A percentile compares a stretch with the other conserved stretches of the same genome.
phyloP scores from a whole-genome alignment of 1,284 basidiomycete genomes.

The Leucoagaricus sp. region DNA sequence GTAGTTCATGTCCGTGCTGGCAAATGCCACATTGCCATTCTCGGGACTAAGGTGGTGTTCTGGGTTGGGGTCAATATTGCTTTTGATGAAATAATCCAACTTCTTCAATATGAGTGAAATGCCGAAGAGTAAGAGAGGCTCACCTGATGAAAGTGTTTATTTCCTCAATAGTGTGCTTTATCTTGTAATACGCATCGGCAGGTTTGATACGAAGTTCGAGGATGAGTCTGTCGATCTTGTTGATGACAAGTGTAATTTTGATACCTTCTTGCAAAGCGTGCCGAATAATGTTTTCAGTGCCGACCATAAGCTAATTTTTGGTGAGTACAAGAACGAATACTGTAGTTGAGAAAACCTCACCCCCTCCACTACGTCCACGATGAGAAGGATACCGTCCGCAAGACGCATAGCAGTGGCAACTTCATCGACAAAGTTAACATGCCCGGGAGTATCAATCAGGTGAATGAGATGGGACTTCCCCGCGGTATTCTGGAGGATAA shows the following conservation, averaged over 20 bases:
- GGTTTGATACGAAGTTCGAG: constrained; percentile 96
- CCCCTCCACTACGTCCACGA: constrained; percentile 96
- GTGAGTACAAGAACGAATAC: constrained; percentile 13
- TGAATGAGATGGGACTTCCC: constrained; percentile 96
- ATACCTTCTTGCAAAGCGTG: constrained; percentile 88
- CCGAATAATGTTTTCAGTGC: constrained; percentile 83
- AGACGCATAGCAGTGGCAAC: constrained; percentile 87
- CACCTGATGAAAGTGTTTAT: constrained; percentile 95
- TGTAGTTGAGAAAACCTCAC: constrained; percentile 47
- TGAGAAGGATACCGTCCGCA: constrained; percentile 92
- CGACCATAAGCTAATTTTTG: constrained; percentile 71
- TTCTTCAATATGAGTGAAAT: constrained; percentile 4
- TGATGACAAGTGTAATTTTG: constrained; percentile 92
- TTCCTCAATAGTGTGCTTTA: constrained; percentile 98
- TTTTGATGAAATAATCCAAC: constrained; percentile 30
- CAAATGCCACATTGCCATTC: constrained; percentile 96
- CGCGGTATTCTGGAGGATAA: constrained; percentile 83
- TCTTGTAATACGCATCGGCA: constrained; percentile 97
- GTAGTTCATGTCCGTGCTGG: constrained; percentile 96
- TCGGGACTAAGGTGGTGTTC: constrained; percentile 90
- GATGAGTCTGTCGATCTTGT: constrained; percentile 98
- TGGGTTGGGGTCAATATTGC: constrained; percentile 87
- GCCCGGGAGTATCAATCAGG: constrained; percentile 96
- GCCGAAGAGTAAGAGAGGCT: constrained; percentile 21
- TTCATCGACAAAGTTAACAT: constrained; percentile 98